Base-by-base conservation (phyloP, 1,284 basidiomycete species). In the Cutaneotrichosporon sp. region DNA sequence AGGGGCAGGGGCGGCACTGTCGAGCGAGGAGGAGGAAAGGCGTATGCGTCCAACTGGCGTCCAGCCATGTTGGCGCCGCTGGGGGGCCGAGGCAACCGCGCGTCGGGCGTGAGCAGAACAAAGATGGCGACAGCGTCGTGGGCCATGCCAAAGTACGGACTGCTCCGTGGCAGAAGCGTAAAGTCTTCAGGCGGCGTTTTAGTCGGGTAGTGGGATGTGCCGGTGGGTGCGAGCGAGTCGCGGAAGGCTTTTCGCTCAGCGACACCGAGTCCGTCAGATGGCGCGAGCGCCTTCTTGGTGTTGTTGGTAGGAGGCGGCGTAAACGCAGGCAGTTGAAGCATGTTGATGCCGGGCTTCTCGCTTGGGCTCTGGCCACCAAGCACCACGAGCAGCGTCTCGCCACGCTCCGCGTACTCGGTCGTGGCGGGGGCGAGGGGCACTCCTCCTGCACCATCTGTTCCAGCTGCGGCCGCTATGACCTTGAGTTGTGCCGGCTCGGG, bases 131-230 rank as follows among this genome's bases (percentile, higher is more conserved):
- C 76, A 0, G 90, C 85, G 68, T 93, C 88, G 68, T 80, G 84
- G 10, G 79, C 75, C 10, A 84, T 81, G 39, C 78, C 75, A 67
- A 85, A 87, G 70, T 90, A 86, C 1, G 90, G 89, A 55, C 72
- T 87, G 23, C 78, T 76, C 45, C 81, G 79, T 0, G 91, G 87
- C 15, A 90, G 69, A 18, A 92, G 78, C 12, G 88, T 69, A 67
- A 88, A 91, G 66, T 94, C 90, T 64, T 92, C 85, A 4, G 85
- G 80, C 0, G 82, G 72, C 1, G 83, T 81, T 7, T 74, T 66
- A 0, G 84, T 83, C 8, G 79, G 75, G 62, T 89, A 90, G 50
- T 82, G 80, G 52, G 81, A 81, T 3, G 80, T 77, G 37, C 83
- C 80, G 2, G 76, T 77, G 2, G 84, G 81, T 2, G 77, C 68